These are phyloP conservation scores for Olyra latifolia DNA, from an alignment of 176 grass and related monocot species.

Conservation along the genomic window DNA sequence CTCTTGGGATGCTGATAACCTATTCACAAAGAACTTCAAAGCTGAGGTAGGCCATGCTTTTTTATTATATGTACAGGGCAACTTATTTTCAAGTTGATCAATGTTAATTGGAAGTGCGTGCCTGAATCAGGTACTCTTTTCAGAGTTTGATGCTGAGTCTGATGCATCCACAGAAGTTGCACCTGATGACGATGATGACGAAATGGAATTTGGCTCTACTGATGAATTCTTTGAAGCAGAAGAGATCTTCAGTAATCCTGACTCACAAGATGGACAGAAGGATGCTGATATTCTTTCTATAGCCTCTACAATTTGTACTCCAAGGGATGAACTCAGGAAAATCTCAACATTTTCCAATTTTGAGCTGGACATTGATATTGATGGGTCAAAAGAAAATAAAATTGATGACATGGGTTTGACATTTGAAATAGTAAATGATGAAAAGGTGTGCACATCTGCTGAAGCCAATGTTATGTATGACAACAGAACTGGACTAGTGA, in stretches of 20 bases:
- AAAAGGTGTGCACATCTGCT: conserved; percentile 25
- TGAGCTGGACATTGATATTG: conserved; percentile 32
- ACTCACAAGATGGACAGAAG: conserved; percentile 66
- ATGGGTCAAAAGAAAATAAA: conserved; percentile 29
- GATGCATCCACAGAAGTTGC: conserved; percentile 49
- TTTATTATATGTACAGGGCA: conserved; percentile 28
- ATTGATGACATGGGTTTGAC: conserved; percentile 35
- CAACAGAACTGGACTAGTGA: not conserved
- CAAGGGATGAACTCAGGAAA: conserved; percentile 37
- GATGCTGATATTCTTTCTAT: conserved; percentile 45
- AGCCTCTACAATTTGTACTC: conserved; percentile 45
- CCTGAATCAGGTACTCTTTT: conserved; percentile 99
- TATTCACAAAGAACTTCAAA: conserved; percentile 88
- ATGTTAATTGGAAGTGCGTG: conserved; percentile 63
- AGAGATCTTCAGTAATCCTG: conserved; percentile 80
- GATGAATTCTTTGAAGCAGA: conserved; percentile 95
- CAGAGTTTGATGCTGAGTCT: conserved; percentile 85
- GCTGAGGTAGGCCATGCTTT: conserved; percentile 65
- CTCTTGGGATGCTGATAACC: conserved; percentile 65
- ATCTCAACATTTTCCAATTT: conserved; percentile 42
- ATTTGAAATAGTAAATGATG: conserved; percentile 32
- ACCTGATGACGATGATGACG: conserved; percentile 41
- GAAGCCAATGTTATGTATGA: not conserved
- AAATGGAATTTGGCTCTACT: conserved; percentile 60
- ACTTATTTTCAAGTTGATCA: conserved; percentile 20